phyloP scores from a whole-genome alignment of 2,329 filamentous ascomycete species.

The Cladophialophora chaetospira region DNA sequence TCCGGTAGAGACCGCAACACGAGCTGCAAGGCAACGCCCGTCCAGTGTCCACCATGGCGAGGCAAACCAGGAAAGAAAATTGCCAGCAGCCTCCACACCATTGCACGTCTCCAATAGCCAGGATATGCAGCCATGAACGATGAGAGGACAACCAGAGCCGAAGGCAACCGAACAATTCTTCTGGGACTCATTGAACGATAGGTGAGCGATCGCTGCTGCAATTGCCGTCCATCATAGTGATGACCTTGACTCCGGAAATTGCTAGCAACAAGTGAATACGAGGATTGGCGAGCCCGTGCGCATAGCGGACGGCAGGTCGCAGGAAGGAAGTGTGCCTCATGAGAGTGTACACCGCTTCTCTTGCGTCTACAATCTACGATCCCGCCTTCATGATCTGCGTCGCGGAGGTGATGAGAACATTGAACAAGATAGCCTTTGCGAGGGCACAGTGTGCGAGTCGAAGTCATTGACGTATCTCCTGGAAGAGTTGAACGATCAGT shows the following conservation, averaged over 20 bases:
- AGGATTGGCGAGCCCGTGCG: neutral
- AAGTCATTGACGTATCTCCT: too few species aligned
- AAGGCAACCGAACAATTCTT: neutral
- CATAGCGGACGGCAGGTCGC: neutral
- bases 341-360: too few species aligned
- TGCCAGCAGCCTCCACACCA: conserved; percentile 5
- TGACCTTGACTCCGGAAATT: neutral
- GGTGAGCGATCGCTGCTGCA: neutral
- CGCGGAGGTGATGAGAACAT: too few species aligned
- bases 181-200: too few species aligned
- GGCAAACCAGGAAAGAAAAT: too few species aligned
- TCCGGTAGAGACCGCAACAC: neutral
- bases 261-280: neutral
- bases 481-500: too few species aligned
- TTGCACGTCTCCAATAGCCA: neutral
- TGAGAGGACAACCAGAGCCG: conserved; percentile 2
- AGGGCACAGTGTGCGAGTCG: too few species aligned
- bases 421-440: too few species aligned
- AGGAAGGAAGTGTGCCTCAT: neutral
- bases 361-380: too few species aligned
- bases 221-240: neutral
- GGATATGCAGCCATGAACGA: neutral
- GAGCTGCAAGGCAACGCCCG: neutral
- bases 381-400: too few species aligned
- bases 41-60: neutral